Base-by-base conservation (phyloP, 139 green algal species). In the Axilococcus clingmanii region DNA sequence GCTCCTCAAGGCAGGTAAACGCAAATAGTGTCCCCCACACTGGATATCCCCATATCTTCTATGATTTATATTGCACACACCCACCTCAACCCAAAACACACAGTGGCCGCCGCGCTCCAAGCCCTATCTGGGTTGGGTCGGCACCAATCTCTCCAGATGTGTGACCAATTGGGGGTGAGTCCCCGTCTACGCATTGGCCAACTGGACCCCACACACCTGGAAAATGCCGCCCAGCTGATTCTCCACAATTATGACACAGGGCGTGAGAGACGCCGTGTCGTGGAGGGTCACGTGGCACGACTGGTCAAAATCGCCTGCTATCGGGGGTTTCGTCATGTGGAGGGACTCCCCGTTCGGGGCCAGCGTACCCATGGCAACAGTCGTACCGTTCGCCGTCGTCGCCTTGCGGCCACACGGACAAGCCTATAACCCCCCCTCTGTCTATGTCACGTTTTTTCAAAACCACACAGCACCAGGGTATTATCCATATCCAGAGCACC, bases 361-460 rank as follows among this genome's bases (percentile, higher is more conserved):
- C 71, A 79, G 63, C 55, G 65, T 38, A 79, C 71, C 32, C 66
- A 77, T 50, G 63, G 52, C 32, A 79, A 79, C 69, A 58, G 55
- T 45, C 57, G 54, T 31, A 79, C 59, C 45, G 41, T 24, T 49
- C 48, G 68, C 17, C 40, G 40, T 28, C 17, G n/a, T 25, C 40
- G 19, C n/a, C 40, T n/a, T 47, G 38, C 22, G 22, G 7, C 12
- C 38, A 27, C 27, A 12, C 27, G 27, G 27, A 47, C 17, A 47
- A 15, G 27, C 6, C 15, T 5, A 28, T n/a, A 28, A 31, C 17
- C 25, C 15, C 27, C 27, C 15, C 27, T n/a, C 17, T 16, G 6
- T 14, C n/a, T 16, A 29, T 14, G 17, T 19, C n/a, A 6, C 25
- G 15, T 29, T 47, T 47, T 47, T 19, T 20, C 5, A n/a, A 20